Conservation (phyloP, 805 yeast genomes). For the Myxozyma kluyveri region DNA sequence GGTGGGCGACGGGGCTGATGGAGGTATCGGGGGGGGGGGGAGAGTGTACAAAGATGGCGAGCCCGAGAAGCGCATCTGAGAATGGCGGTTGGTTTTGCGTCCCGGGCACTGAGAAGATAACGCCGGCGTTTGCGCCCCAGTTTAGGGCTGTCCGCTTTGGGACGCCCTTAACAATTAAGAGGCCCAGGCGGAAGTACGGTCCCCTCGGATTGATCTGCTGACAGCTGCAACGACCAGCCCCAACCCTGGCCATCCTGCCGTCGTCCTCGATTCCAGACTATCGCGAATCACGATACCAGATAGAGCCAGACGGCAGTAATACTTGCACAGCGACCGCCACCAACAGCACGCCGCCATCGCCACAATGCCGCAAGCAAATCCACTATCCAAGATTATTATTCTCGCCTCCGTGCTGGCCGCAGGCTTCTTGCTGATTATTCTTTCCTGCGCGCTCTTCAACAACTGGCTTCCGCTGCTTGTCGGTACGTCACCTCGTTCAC, state of each 20-base stretch:
- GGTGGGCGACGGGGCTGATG: not conserved
- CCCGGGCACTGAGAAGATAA: too few relatives aligned
- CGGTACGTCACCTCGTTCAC: constrained; percentile 39
- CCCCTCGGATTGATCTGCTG: not conserved
- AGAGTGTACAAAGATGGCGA: not conserved
- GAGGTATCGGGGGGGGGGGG: too few relatives aligned
- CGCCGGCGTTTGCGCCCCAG: not conserved
- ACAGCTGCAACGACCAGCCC: not conserved
- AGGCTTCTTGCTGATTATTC: constrained; percentile 82
- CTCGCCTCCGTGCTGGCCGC: constrained; percentile 76
- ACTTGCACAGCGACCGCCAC: not conserved
- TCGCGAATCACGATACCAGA: too few relatives aligned
- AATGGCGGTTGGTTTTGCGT: too few relatives aligned
- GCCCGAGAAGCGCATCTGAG: not conserved
- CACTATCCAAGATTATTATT: constrained; percentile 73
- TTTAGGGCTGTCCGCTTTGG: not conserved
- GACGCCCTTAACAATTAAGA: not conserved
- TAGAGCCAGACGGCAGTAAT: not conserved
- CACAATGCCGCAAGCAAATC: constrained; percentile 44
- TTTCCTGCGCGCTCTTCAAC: constrained; percentile 83
- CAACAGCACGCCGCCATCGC: not conserved
- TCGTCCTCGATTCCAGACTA: too few relatives aligned
- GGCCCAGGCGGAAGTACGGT: not conserved
- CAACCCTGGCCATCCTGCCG: too few relatives aligned
- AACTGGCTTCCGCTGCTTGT: constrained; percentile 89